Evolutionary conservation across 2,329 filamentous ascomycete genomes (phyloP), one percentile per base, ranked within the genome.

Genomic region (Tolypocladium inflatum): DNA sequence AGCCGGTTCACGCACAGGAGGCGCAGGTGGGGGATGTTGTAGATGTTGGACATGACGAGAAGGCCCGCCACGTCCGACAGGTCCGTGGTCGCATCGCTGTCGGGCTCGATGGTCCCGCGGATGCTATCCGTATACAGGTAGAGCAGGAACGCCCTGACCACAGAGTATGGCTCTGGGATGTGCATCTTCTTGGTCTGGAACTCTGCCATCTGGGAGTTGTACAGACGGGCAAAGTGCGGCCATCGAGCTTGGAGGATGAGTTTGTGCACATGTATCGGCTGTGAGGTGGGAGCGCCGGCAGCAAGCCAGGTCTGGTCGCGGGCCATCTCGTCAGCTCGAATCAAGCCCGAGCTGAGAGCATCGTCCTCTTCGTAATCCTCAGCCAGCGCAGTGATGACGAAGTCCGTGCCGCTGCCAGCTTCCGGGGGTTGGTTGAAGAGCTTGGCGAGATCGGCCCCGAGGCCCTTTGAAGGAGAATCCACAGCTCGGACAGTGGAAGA

Each of bases 61-160:
- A 99, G 85, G 10, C 94, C 93, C 0, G 94, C 93, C 17, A 97
- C 91, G 65, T 97, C 92, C 37, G 87, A 84, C 23, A 97, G 83
- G 54, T 87, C 82, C 0, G 84, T 83, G 75, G 94, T 90, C 41
- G 92, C 89, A 59, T 86, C 85, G 53, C 91, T 77, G 53, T 78
- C 76, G n/a, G 76, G 72, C 33, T 79, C 76, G 2, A 72, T 70
- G 6, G 74, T 72, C 48, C 78, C 74, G 63, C 84, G 79, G 64
- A 99, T 97, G 64, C 88, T 93, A 72, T 99, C 94, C 0, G 94
- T 97, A 73, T 99, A 99, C 1, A 99, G 83, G 68, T 97, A 99
- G 74, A 94, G 93, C 35, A 99, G 80, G 69, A 99, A 99, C 0
- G 93, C 91, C 64, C 90, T 91, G 53, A 99, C 94, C 0, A 96